Conservation (phyloP, 2,329 filamentous ascomycete species). For the Penicillium sp. region DNA sequence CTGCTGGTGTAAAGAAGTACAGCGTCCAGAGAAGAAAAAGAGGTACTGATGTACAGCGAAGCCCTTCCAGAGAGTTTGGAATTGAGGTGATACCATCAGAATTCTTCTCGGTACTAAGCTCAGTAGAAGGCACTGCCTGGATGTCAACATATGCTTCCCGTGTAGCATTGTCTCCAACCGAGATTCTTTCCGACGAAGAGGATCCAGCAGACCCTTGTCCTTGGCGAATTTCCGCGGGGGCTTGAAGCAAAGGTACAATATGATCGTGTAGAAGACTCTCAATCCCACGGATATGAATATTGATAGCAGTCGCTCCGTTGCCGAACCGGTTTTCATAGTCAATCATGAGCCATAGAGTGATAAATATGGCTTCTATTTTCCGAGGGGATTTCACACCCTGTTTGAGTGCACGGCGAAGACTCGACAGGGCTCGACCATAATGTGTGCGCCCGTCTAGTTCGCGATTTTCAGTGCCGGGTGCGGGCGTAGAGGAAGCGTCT, state of each 20-base stretch:
- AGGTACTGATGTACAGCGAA: conserved; percentile 28
- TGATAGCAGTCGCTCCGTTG: conserved; percentile 28
- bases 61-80: conserved; percentile 7
- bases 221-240: background rate
- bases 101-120: background rate
- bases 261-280: conserved; percentile 28
- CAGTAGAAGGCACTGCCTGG: background rate
- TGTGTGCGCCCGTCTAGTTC: conserved; percentile 27
- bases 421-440: conserved; percentile 30
- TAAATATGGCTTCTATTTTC: conserved; percentile 32
- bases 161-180: background rate
- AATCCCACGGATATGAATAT: conserved; percentile 30
- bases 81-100: background rate
- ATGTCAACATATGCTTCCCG: background rate
- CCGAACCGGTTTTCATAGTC: conserved; percentile 34
- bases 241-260: conserved; percentile 27
- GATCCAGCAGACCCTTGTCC: background rate
- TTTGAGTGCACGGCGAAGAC: conserved; percentile 28
- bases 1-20: conserved; percentile 31
- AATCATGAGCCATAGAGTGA: conserved; percentile 35
- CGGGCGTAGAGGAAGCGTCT: conserved; percentile 5
- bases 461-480: conserved; percentile 12
- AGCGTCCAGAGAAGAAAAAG: conserved; percentile 34
- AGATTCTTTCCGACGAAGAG: background rate
- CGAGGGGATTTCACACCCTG: conserved; percentile 28